phyloP scores from a whole-genome alignment of 306 rosid species.

The Benincasa hispida region DNA sequence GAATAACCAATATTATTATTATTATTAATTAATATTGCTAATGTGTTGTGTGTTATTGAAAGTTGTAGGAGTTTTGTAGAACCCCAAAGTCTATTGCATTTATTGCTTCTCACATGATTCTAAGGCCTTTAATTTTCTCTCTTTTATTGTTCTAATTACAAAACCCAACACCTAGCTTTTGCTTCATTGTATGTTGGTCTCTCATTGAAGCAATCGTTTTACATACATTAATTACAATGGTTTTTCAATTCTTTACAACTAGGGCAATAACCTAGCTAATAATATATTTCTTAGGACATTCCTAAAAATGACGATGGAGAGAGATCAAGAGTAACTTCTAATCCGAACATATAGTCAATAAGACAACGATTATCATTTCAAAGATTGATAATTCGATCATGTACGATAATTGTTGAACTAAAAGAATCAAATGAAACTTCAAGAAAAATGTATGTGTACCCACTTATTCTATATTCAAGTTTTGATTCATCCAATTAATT shows the following conservation, averaged over 20 bases:
- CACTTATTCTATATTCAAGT: too few relatives aligned
- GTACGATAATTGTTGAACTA: too few relatives aligned
- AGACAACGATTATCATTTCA: accelerated
- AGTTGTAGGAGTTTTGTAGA: slow-evolving; percentile 17
- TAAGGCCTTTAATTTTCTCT: not conserved
- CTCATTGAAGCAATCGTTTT: slow-evolving; percentile 3
- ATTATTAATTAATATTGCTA: not conserved
- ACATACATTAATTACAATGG: not conserved
- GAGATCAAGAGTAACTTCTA: too few relatives aligned
- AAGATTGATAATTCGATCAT: not conserved
- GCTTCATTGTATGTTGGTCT: slow-evolving; percentile 25
- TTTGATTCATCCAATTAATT: too few relatives aligned
- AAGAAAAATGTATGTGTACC: too few relatives aligned
- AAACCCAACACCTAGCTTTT: slow-evolving; percentile 31
- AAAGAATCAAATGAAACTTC: too few relatives aligned
- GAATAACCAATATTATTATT: not conserved
- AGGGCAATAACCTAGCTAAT: not conserved
- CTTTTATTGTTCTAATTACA: slow-evolving; percentile 24
- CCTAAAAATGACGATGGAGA: too few relatives aligned
- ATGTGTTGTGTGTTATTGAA: slow-evolving; percentile 6
- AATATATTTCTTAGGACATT: not conserved
- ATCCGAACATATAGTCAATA: too few relatives aligned
- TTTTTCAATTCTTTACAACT: not conserved
- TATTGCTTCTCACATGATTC: slow-evolving; percentile 58
- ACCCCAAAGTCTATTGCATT: slow-evolving; percentile 34